Conservation (phyloP, 192 early-diverging fungal species). For the Backusella liffmaniae region DNA sequence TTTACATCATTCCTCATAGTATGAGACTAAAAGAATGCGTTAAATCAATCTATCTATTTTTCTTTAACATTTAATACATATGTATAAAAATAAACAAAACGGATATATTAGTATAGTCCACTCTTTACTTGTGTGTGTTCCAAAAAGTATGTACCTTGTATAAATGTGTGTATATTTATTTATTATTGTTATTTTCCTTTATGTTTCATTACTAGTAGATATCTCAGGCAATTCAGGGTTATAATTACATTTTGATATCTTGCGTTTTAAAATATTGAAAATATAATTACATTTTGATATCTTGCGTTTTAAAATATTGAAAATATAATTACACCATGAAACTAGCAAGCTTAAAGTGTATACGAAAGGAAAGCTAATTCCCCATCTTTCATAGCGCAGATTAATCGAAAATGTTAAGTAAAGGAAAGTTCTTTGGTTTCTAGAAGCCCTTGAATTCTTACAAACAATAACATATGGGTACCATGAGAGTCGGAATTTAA, state of each 20-base stretch:
- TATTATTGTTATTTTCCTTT: not conserved
- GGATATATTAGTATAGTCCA: too few species aligned
- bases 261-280: not conserved
- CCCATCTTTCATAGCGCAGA: not conserved
- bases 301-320: not conserved
- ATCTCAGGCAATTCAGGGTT: conserved; percentile 5
- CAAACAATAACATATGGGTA: not conserved
- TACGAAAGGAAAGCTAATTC: not conserved
- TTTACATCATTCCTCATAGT: not conserved
- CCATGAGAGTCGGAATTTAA: not conserved
- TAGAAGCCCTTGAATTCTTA: not conserved
- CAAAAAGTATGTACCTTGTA: not conserved
- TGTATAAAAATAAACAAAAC: not conserved
- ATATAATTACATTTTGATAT: not conserved
- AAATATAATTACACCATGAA: not conserved
- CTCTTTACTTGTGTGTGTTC: too few species aligned
- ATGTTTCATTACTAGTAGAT: not conserved
- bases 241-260: not conserved
- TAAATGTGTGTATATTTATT: not conserved
- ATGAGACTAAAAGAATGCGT: not conserved
- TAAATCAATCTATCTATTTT: not conserved
- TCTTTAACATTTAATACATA: not conserved
- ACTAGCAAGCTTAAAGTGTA: too few species aligned
- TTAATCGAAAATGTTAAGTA: not conserved
- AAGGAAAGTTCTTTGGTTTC: not conserved